Base-by-base conservation (phyloP, 306 rosid species). In the Corylus avellana region DNA sequence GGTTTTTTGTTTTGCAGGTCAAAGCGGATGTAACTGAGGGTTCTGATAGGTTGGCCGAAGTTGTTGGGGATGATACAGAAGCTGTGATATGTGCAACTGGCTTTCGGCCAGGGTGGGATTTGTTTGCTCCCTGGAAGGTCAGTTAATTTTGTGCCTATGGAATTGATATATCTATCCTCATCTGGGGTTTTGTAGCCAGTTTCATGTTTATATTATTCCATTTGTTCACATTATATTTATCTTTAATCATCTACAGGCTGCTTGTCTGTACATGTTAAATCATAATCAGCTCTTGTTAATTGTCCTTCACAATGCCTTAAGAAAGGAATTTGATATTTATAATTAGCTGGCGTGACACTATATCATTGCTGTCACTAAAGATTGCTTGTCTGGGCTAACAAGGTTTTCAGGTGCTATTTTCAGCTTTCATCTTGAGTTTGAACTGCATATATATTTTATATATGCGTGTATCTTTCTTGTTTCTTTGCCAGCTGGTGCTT, bases 71-170 rank as follows among this genome's bases (percentile, higher is more conserved):
- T 77, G 98, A 91, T 85, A 84, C 98, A 0, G 95, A 95, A 32
- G 98, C 98, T 27, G 98, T 95, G 8, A 83, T 95, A 54, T 95
- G 98, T 11, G 96, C 98, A 12, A 95, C 98, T 0, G 98, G 98
- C 58, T 95, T 95, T 75, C 85, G 90, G 55, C 94, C 84, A 4
- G 92, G 97, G 25, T 92, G 98, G 97, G 95, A 95, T 84, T 79
- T 95, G 78, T 86, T 91, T 80, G 94, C 98, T 75, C 98, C 98
- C 12, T 95, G 98, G 98, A 95, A 90, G 98, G 98, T 95, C 71
- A 72, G 78, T 78, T 70, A 27, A 4, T 81, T 82, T 10, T 77
- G 48, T 57, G 12, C 70, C 39, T 8, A 12, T 76, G 72, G 53
- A 61, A 71, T 50, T 62, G 39, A 54, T 1, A 47, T 46, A 47